Evolutionary conservation across 768 basidiomycete genomes (phyloP).

Genomic region (Leucogyrophana mollusca): DNA sequence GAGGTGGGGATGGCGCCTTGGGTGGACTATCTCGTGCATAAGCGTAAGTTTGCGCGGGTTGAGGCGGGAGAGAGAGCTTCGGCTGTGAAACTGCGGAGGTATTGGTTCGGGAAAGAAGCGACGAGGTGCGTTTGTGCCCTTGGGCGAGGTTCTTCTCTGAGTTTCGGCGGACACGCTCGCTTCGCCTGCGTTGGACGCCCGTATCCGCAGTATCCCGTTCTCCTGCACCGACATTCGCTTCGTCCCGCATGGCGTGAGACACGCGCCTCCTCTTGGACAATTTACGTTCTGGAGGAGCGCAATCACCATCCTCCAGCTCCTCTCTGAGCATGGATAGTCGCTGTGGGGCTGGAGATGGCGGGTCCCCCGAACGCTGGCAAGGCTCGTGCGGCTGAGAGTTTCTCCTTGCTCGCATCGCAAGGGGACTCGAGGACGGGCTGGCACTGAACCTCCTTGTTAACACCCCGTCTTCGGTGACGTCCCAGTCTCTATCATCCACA

Average conservation of each 20-base stretch:
- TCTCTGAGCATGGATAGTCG: constrained; percentile 24
- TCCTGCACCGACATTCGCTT: too few species aligned
- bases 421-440: constrained; percentile 22
- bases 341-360: not conserved
- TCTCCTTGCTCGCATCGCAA: constrained; percentile 18
- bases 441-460: not conserved
- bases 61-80: not conserved
- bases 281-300: not conserved
- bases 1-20: constrained; percentile 9
- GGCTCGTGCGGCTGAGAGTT: constrained; percentile 3
- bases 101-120: not conserved
- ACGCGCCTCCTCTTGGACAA: constrained; percentile 18
- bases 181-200: constrained; percentile 16
- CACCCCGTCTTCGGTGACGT: constrained; percentile 14
- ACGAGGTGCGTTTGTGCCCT: constrained; percentile 12
- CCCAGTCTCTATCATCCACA: constrained; percentile 3
- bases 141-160: not conserved
- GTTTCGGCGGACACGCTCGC: constrained; percentile 18
- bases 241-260: too few species aligned
- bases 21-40: constrained; percentile 9
- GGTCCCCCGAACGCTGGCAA: too few species aligned
- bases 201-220: too few species aligned
- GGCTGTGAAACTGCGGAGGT: not conserved
- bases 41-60: too few species aligned
- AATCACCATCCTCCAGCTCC: constrained; percentile 7